Percentiles rank a stretch among this genome's conserved stretches.
Conservation (phyloP, 1,139 yeast species). For the Suzukiozyma palmioleophila region DNA sequence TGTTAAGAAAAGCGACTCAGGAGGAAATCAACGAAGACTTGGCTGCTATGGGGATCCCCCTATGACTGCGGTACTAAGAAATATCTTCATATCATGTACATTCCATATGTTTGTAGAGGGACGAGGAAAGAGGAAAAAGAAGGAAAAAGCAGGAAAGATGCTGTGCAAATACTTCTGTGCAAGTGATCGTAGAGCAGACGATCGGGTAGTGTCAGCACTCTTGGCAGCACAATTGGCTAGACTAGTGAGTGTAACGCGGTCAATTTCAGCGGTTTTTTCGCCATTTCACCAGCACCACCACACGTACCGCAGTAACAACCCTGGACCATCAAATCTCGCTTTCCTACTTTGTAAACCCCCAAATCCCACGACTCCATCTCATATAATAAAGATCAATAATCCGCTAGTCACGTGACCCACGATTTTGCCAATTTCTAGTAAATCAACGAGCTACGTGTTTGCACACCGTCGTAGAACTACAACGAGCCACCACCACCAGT, state of each 20-base stretch:
- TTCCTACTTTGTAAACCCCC: too few relatives aligned
- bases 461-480: neutral
- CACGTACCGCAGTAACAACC: neutral
- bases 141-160: too few relatives aligned
- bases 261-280: neutral
- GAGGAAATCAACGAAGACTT: constrained; percentile 64
- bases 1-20: constrained; percentile 49
- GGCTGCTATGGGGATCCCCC: constrained; percentile 42
- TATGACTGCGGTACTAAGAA: constrained; percentile 8
- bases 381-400: too few relatives aligned
- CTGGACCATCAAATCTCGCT: too few relatives aligned
- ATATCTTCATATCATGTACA: too few relatives aligned
- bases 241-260: too few relatives aligned
- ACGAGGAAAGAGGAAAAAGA: too few relatives aligned
- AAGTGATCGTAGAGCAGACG: too few relatives aligned
- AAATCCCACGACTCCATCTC: neutral
- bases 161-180: too few relatives aligned
- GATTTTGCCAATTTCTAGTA: neutral
- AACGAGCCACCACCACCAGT: neutral
- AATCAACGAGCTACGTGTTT: constrained; percentile 1
- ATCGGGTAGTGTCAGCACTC: too few relatives aligned
- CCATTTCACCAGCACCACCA: neutral
- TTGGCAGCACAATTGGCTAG: too few relatives aligned
- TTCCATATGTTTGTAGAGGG: too few relatives aligned
- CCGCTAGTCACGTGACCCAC: neutral